These are phyloP conservation scores for Ustanciosporium gigantosporum DNA, from an alignment of 1,284 basidiomycete genomes.

Conservation along the genomic window DNA sequence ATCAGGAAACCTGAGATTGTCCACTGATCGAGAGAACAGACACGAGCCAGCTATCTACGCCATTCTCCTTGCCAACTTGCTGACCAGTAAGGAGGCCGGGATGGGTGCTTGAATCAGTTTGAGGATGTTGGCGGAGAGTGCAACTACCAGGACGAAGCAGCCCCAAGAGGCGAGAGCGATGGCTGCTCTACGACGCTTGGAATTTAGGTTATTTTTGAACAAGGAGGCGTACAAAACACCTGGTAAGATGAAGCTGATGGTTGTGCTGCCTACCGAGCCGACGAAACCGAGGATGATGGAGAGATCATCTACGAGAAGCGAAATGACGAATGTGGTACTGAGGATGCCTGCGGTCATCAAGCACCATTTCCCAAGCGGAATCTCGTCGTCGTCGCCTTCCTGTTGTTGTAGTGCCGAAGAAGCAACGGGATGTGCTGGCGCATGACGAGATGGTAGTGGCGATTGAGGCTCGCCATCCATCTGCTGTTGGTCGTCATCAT, in stretches of 20 bases:
- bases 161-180: constrained; percentile 38
- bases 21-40: too few relatives aligned
- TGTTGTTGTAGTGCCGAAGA: not conserved
- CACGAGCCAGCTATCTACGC: too few relatives aligned
- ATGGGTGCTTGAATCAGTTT: constrained; percentile 41
- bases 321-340: constrained; percentile 46
- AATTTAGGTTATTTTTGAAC: constrained; percentile 26
- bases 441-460: not conserved
- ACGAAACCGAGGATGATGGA: constrained; percentile 75
- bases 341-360: constrained; percentile 50
- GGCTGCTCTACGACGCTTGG: constrained; percentile 23
- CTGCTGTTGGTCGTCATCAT: constrained; percentile 18
- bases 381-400: constrained; percentile 13
- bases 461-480: constrained; percentile 2
- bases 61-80: not conserved
- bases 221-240: constrained; percentile 64
- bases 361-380: constrained; percentile 37
- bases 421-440: not conserved
- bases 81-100: constrained; percentile 14
- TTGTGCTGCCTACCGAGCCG: constrained; percentile 93
- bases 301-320: constrained; percentile 55
- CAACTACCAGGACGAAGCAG: constrained; percentile 41
- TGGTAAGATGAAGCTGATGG: constrained; percentile 92
- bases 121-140: constrained; percentile 46
- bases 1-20: too few relatives aligned